phyloP scores from a whole-genome alignment of 352 stramenopile genomes.

The Thalassiosira hispida region DNA sequence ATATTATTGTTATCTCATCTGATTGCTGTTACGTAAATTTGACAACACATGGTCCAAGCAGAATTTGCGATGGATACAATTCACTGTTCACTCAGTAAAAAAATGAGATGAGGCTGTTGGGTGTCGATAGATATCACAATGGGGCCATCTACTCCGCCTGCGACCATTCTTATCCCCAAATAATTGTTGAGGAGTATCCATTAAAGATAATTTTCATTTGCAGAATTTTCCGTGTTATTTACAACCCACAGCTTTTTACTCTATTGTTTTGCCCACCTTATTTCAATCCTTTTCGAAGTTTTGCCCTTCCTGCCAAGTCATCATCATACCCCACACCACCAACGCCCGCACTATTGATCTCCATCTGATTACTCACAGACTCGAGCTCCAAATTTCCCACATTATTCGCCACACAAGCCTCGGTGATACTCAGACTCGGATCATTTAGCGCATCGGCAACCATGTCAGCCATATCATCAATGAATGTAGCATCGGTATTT shows the following conservation, averaged over 20 bases:
- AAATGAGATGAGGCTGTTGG: too few relatives aligned
- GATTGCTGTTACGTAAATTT: too few relatives aligned
- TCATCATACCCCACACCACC: constrained; percentile 64
- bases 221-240: too few relatives aligned
- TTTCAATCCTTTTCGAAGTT: constrained; percentile 50
- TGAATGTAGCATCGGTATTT: constrained; percentile 95
- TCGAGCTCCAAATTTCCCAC: constrained; percentile 70
- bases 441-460: constrained; percentile 91
- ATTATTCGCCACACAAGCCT: constrained; percentile 84
- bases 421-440: constrained; percentile 79
- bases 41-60: too few relatives aligned
- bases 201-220: too few relatives aligned
- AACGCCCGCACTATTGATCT: constrained; percentile 68
- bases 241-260: constrained; percentile 32
- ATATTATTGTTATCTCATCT: too few relatives aligned
- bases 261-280: constrained; percentile 62
- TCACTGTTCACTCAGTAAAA: too few relatives aligned
- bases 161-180: too few relatives aligned
- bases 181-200: too few relatives aligned
- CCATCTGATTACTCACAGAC: constrained; percentile 56
- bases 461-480: constrained; percentile 96
- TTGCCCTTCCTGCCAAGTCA: constrained; percentile 43
- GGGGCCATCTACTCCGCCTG: too few relatives aligned
- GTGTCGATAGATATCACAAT: too few relatives aligned
- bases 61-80: too few relatives aligned